phyloP scores from a whole-genome alignment of 2,329 filamentous ascomycete genomes.

The Pseudogymnoascus sp. region DNA sequence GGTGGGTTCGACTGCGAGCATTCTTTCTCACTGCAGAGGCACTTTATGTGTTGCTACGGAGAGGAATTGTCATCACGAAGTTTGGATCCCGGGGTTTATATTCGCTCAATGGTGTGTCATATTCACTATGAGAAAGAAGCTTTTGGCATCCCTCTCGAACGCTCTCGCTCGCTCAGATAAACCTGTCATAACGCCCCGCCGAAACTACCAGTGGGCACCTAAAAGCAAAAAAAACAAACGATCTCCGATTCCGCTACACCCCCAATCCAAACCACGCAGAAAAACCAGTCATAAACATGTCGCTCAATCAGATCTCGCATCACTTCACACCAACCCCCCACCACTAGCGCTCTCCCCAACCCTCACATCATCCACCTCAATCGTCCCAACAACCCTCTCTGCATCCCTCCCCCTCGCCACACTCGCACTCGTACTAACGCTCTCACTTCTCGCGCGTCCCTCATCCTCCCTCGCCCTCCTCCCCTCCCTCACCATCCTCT shows the following conservation, averaged over 20 bases:
- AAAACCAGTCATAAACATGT: background rate
- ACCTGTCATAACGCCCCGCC: conserved; percentile 3
- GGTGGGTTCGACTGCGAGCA: conserved; percentile 1
- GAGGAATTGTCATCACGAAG: background rate
- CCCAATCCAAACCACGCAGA: background rate
- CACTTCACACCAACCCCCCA: conserved; percentile 26
- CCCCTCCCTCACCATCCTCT: conserved; percentile 38
- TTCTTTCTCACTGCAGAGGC: conserved; percentile 10
- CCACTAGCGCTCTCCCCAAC: conserved; percentile 57
- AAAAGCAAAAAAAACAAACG: background rate
- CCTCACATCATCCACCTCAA: conserved; percentile 45
- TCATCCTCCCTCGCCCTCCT: conserved; percentile 34
- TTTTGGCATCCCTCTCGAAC: background rate
- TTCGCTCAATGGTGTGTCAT: background rate
- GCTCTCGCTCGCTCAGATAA: background rate
- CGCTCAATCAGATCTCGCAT: background rate
- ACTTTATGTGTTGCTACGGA: conserved; percentile 4
- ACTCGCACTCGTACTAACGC: conserved; percentile 45
- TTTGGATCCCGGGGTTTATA: background rate
- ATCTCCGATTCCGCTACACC: background rate
- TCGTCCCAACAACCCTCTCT: conserved; percentile 19
- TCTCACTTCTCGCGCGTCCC: conserved; percentile 42
- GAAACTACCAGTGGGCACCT: background rate
- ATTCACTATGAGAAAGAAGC: conserved; percentile 1
- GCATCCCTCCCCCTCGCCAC: conserved; percentile 30